These are phyloP conservation scores for Jamesozyma jinghongensis DNA, from an alignment of 805 yeast species.

Conservation along the genomic window DNA sequence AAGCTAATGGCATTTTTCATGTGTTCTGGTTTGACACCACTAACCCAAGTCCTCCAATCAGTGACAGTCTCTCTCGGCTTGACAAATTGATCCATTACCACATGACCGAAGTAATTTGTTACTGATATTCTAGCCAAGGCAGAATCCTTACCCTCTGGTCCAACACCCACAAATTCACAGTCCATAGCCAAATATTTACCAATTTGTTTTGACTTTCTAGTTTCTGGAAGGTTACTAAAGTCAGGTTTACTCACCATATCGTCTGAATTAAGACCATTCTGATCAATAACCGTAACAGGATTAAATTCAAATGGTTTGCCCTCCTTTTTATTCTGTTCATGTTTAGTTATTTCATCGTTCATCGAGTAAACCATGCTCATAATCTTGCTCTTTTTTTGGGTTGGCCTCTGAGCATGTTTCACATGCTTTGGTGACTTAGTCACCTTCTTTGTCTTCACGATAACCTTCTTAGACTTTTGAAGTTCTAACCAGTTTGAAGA, in stretches of 20 bases:
- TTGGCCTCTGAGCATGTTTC: neutral
- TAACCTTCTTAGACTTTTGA: conserved; percentile 13
- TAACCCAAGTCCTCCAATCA: conserved; percentile 89
- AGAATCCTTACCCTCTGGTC: conserved; percentile 57
- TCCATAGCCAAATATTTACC: conserved; percentile 80
- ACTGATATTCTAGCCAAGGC: conserved; percentile 81
- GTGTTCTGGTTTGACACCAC: conserved; percentile 68
- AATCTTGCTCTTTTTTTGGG: conserved; percentile 14
- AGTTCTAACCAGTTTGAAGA: conserved; percentile 32
- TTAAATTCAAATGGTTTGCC: conserved; percentile 20
- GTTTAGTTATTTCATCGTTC: conserved; percentile 22
- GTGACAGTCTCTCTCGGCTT: conserved; percentile 66
- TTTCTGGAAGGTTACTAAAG: conserved; percentile 1
- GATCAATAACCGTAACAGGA: neutral
- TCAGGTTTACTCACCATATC: neutral
- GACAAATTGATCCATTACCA: conserved; percentile 65
- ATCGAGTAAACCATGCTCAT: conserved; percentile 27
- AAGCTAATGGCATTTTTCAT: conserved; percentile 62
- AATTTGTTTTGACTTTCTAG: conserved; percentile 33
- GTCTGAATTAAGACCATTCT: neutral
- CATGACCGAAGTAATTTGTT: conserved; percentile 73
- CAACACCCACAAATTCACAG: conserved; percentile 92
- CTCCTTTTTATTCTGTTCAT: conserved; percentile 15
- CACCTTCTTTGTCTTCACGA: conserved; percentile 8
- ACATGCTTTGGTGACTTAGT: neutral